Percentiles rank a stretch among this genome's conserved stretches.
Conservation (phyloP, 495 filamentous ascomycete species). For the Pseudotulostoma volvatum region DNA sequence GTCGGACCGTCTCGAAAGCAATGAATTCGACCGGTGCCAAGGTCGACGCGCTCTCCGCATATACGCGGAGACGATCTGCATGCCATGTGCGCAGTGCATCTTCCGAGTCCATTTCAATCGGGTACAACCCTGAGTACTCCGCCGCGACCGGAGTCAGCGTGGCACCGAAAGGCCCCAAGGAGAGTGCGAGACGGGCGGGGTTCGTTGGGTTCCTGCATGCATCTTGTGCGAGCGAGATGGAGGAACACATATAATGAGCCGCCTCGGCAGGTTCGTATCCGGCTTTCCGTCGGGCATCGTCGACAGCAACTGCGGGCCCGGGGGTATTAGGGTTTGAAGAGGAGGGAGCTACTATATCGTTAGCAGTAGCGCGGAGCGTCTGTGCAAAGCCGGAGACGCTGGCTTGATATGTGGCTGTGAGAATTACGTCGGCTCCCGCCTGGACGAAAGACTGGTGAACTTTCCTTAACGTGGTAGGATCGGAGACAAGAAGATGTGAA, state of each 20-base stretch:
- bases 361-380: constrained; percentile 14
- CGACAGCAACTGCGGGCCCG: constrained; percentile 1
- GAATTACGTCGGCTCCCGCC: constrained; percentile 40
- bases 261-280: background rate
- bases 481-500: constrained; percentile 39
- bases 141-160: constrained; percentile 44
- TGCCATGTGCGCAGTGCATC: constrained; percentile 38
- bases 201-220: no score
- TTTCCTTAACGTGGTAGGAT: constrained; percentile 28
- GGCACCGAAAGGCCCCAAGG: constrained; percentile 48
- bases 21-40: constrained; percentile 32
- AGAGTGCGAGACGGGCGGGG: constrained; percentile 26
- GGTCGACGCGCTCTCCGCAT: constrained; percentile 17
- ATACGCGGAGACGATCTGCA: constrained; percentile 31
- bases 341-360: constrained; percentile 13
- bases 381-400: constrained; percentile 35
- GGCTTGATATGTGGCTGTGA: constrained; percentile 51
- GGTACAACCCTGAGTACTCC: constrained; percentile 48
- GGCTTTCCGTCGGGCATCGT: constrained; percentile 4
- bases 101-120: constrained; percentile 24
- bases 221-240: constrained; percentile 9
- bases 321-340: no score
- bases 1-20: constrained; percentile 48
- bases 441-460: constrained; percentile 37
- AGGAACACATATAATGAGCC: constrained; percentile 12